A percentile compares a stretch with the other conserved stretches of the same genome.
These are phyloP conservation scores for Plasmodium falciparum DNA, from an alignment of 169 alveolate species.

Conservation along the genomic window DNA sequence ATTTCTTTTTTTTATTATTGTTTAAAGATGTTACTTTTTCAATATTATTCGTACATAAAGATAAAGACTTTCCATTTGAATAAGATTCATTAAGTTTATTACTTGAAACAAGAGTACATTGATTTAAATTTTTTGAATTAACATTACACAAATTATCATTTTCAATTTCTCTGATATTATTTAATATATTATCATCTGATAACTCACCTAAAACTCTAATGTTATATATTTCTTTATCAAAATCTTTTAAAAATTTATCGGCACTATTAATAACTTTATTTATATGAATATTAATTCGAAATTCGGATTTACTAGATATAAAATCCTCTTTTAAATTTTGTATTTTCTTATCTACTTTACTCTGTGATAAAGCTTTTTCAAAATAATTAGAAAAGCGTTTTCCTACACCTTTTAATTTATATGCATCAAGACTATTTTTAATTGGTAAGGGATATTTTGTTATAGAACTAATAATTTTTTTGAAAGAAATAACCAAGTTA, in stretches of 20 bases:
- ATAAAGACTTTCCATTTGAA: neutral
- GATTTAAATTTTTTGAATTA: neutral
- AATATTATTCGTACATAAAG: neutral
- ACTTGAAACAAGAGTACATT: conserved; percentile 5
- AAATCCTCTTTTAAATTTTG: neutral
- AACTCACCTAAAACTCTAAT: conserved; percentile 16
- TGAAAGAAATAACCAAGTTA: conserved; percentile 66
- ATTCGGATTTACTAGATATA: conserved; percentile 7
- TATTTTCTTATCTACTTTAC: neutral
- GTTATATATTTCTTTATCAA: conserved; percentile 30
- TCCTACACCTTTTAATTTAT: conserved; percentile 82
- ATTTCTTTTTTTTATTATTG: conserved; percentile 11
- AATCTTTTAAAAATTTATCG: conserved; percentile 37
- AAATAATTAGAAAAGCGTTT: conserved; percentile 54
- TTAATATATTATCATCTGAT: conserved; percentile 47
- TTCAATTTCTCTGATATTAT: conserved; percentile 53
- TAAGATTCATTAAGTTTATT: conserved; percentile 7
- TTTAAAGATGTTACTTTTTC: neutral
- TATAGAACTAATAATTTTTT: conserved; percentile 78
- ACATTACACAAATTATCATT: conserved; percentile 34
- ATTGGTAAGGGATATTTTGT: conserved; percentile 83
- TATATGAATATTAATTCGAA: conserved; percentile 30
- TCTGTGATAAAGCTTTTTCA: conserved; percentile 57
- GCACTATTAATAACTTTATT: conserved; percentile 63
- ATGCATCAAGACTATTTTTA: conserved; percentile 73